A percentile compares a stretch with the other conserved stretches of the same genome.
phyloP scores from a whole-genome alignment of 768 basidiomycete species.

The Cyathus striatus region DNA sequence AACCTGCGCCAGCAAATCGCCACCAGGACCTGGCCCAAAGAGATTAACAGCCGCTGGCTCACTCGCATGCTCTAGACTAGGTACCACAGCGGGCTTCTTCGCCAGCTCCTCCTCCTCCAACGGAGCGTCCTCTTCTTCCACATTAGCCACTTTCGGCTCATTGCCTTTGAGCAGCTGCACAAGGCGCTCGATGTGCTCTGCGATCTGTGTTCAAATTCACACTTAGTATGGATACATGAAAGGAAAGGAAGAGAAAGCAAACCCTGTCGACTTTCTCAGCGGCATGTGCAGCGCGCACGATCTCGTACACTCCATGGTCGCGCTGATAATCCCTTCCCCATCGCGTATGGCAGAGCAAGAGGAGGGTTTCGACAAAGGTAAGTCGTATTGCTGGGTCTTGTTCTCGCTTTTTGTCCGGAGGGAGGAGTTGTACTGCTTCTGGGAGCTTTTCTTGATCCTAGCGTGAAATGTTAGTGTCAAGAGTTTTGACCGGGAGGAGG shows the following conservation, averaged over 20 bases:
- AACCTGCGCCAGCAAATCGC: neutral
- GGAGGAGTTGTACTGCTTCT: constrained; percentile 80
- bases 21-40: neutral
- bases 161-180: constrained; percentile 82
- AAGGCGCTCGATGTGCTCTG: constrained; percentile 82
- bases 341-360: constrained; percentile 83
- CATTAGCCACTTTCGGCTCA: constrained; percentile 49
- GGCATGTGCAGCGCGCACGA: constrained; percentile 74
- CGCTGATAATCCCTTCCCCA: constrained; percentile 85
- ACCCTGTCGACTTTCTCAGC: constrained; percentile 79
- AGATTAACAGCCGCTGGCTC: neutral
- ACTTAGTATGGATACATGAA: neutral
- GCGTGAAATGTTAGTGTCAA: neutral
- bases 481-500: neutral
- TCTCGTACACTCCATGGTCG: constrained; percentile 78
- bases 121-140: constrained; percentile 32
- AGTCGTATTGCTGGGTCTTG: constrained; percentile 69
- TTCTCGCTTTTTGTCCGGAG: constrained; percentile 81
- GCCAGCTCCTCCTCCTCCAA: constrained; percentile 13
- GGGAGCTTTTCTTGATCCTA: constrained; percentile 89
- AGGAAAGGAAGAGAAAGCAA: constrained; percentile 8
- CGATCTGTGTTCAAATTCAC: constrained; percentile 46
- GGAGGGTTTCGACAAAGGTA: constrained; percentile 84
- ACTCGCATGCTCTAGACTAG: too few species aligned
- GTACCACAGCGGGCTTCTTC: constrained; percentile 5